phyloP scores from a whole-genome alignment of 306 rosid species.

The Citrullus mucosospermus region DNA sequence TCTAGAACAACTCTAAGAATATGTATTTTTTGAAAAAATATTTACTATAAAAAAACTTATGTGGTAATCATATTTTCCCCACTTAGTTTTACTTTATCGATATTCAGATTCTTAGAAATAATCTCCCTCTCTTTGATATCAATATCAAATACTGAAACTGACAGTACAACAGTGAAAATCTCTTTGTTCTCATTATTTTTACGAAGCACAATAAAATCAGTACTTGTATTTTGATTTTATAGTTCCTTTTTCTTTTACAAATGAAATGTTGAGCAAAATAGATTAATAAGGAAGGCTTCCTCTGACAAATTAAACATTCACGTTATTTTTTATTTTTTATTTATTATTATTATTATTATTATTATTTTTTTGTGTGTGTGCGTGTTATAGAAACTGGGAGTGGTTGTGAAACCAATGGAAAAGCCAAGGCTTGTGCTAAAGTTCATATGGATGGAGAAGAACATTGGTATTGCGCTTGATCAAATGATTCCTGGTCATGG shows the following conservation, averaged over 20 bases:
- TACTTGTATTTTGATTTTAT: not conserved
- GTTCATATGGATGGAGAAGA: constrained; percentile 99
- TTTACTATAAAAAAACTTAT: not conserved
- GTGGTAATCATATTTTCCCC: not conserved
- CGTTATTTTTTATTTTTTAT: too few species aligned
- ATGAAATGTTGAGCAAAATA: not conserved
- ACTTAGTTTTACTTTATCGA: not conserved
- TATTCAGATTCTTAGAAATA: not conserved
- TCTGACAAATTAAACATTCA: not conserved
- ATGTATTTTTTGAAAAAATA: not conserved
- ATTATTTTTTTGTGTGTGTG: not conserved
- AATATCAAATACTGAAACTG: not conserved
- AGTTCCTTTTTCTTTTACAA: not conserved
- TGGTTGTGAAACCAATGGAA: constrained; percentile 66
- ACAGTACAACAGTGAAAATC: not conserved
- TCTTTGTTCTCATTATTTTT: not conserved
- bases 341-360: not conserved
- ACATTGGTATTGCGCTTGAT: constrained; percentile 80
- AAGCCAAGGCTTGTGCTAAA: constrained; percentile 79
- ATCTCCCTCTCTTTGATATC: not conserved
- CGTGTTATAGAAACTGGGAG: constrained; percentile 63
- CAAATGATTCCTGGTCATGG: constrained; percentile 79
- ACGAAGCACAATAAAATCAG: not conserved
- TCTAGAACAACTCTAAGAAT: not conserved
- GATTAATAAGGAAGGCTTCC: not conserved